A percentile compares a stretch with the other conserved stretches of the same genome.
phyloP scores from a whole-genome alignment of 78 protist species.

The Capsaspora owczarzaki region DNA sequence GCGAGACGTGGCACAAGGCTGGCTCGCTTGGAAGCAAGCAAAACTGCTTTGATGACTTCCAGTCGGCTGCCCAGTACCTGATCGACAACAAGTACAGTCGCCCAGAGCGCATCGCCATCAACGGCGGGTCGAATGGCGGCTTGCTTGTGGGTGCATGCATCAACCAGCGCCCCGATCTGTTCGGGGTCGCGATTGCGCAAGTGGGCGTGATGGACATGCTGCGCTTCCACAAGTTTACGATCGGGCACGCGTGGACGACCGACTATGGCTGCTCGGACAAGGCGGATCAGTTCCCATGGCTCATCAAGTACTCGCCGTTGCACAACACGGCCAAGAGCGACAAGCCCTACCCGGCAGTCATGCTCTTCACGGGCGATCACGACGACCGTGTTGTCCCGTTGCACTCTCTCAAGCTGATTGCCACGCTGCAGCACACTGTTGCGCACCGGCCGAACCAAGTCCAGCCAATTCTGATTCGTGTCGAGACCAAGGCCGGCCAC shows the following conservation, averaged over 20 bases:
- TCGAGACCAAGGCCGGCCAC: conserved; percentile 49
- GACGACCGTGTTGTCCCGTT: conserved; percentile 90
- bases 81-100: conserved; percentile 39
- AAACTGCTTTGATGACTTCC: conserved; percentile 80
- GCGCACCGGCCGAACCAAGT: neutral
- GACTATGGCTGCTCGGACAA: conserved; percentile 68
- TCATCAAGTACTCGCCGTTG: conserved; percentile 67
- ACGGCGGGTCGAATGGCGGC: conserved; percentile 92
- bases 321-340: conserved; percentile 50
- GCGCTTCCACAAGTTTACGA: conserved; percentile 81
- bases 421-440: conserved; percentile 53
- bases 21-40: conserved; percentile 55
- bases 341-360: conserved; percentile 47
- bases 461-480: conserved; percentile 52
- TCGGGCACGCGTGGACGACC: conserved; percentile 52
- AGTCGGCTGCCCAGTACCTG: conserved; percentile 61
- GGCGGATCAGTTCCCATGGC: conserved; percentile 24
- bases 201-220: conserved; percentile 80
- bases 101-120: conserved; percentile 27
- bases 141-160: conserved; percentile 70
- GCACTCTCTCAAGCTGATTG: conserved; percentile 73
- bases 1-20: conserved; percentile 84
- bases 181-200: conserved; percentile 43
- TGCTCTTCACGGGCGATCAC: conserved; percentile 75
- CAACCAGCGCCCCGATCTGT: conserved; percentile 81